phyloP scores from a whole-genome alignment of 2,329 filamentous ascomycete genomes.

The Paecilomyces variotii region DNA sequence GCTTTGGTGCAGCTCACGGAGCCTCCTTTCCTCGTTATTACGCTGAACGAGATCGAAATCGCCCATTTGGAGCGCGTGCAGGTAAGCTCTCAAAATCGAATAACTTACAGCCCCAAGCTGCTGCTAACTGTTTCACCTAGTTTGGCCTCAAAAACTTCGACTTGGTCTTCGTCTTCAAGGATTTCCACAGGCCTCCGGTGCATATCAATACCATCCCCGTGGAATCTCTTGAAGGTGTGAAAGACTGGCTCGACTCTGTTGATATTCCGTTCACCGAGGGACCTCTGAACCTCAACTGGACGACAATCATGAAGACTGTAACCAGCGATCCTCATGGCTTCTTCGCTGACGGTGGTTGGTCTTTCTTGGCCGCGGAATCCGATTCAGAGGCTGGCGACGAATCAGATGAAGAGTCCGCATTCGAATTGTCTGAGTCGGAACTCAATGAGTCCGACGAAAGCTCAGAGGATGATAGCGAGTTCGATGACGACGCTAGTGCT shows the following conservation, averaged over 20 bases:
- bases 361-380: constrained; percentile 78
- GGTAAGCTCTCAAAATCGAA: constrained; percentile 20
- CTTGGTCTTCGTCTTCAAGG: constrained; percentile 96
- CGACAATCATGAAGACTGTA: constrained; percentile 98
- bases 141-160: constrained; percentile 99
- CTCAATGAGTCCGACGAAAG: constrained; percentile 64
- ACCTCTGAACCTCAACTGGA: constrained; percentile 96
- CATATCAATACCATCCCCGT: constrained; percentile 99
- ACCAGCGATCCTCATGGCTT: constrained; percentile 89
- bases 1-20: constrained; percentile 95
- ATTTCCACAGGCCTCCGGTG: constrained; percentile 80
- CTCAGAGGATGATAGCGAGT: constrained; percentile 85
- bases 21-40: constrained; percentile 92
- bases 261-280: constrained; percentile 93
- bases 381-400: constrained; percentile 73
- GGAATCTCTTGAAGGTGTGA: constrained; percentile 87
- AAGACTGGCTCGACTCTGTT: constrained; percentile 94
- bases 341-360: constrained; percentile 93
- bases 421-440: constrained; percentile 83
- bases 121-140: constrained; percentile 33
- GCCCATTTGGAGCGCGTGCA: constrained; percentile 91
- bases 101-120: not conserved
- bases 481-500: constrained; percentile 83
- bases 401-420: constrained; percentile 81
- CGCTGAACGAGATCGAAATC: constrained; percentile 90